Evolutionary conservation across 805 yeast genomes (phyloP).

Genomic region (Yarrowia sp.): DNA sequence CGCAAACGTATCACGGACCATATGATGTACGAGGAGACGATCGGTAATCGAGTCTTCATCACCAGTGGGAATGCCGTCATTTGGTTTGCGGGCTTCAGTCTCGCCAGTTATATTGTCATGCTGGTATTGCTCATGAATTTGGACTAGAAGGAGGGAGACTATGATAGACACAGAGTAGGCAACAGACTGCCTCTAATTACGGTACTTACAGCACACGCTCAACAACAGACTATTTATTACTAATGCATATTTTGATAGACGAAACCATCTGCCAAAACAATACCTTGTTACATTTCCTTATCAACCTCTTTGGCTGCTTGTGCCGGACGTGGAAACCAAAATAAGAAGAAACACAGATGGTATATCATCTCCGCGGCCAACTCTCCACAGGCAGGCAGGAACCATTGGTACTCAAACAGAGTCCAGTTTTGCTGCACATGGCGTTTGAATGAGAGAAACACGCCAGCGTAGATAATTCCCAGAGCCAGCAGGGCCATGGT

Average conservation of each 20-base stretch:
- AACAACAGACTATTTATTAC: neutral
- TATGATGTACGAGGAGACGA: conserved; percentile 20
- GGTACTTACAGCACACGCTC: no score
- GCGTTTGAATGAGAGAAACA: neutral
- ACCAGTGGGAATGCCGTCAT: conserved; percentile 22
- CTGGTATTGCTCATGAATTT: neutral
- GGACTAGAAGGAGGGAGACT: neutral
- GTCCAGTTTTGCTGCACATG: neutral
- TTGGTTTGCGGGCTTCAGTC: neutral
- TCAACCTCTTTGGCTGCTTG: neutral
- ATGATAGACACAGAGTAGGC: neutral
- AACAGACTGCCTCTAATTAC: no score
- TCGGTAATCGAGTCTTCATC: conserved; percentile 1
- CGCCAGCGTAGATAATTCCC: neutral
- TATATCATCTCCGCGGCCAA: neutral
- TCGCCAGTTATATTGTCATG: conserved; percentile 4
- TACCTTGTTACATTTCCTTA: neutral
- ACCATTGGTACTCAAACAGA: neutral
- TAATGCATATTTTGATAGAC: neutral
- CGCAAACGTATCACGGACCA: neutral
- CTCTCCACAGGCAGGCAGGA: conserved; percentile 6
- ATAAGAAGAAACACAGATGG: neutral
- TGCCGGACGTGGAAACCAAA: neutral
- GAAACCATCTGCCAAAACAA: neutral
- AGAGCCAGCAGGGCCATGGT: neutral